Conservation (phyloP, 2,329 filamentous ascomycete genomes). For the Botrytis cinerea region DNA sequence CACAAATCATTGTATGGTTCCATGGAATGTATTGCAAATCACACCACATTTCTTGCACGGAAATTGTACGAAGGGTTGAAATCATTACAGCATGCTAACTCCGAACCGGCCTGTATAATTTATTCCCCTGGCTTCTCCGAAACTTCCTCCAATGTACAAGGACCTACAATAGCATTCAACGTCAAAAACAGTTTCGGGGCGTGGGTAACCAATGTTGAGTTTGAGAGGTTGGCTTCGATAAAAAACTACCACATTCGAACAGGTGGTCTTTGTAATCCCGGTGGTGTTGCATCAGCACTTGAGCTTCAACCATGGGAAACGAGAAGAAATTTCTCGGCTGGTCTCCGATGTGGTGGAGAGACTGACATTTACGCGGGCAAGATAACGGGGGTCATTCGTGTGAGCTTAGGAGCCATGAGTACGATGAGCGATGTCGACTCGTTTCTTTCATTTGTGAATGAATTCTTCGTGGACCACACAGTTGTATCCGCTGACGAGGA, state of each 20-base stretch:
- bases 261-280: slow-evolving; percentile 89
- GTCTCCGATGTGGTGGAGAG: slow-evolving; percentile 80
- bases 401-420: slow-evolving; percentile 90
- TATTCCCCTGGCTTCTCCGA: slow-evolving; percentile 41
- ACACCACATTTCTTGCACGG: slow-evolving; percentile 66
- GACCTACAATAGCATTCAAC: slow-evolving; percentile 85
- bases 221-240: slow-evolving; percentile 81
- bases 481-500: not conserved
- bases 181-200: slow-evolving; percentile 65
- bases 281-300: slow-evolving; percentile 76
- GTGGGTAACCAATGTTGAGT: slow-evolving; percentile 79
- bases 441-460: slow-evolving; percentile 70
- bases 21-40: slow-evolving; percentile 68
- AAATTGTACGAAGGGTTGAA: slow-evolving; percentile 60
- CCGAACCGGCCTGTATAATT: slow-evolving; percentile 39
- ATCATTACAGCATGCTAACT: slow-evolving; percentile 67
- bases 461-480: slow-evolving; percentile 55
- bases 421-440: slow-evolving; percentile 70
- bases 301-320: slow-evolving; percentile 78
- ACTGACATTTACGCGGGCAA: slow-evolving; percentile 81
- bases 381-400: slow-evolving; percentile 82
- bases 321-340: slow-evolving; percentile 79
- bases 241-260: slow-evolving; percentile 83
- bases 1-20: slow-evolving; percentile 71
- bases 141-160: slow-evolving; percentile 49